These are phyloP conservation scores for Suillus americanus DNA, from an alignment of 768 basidiomycete species.

Conservation along the genomic window DNA sequence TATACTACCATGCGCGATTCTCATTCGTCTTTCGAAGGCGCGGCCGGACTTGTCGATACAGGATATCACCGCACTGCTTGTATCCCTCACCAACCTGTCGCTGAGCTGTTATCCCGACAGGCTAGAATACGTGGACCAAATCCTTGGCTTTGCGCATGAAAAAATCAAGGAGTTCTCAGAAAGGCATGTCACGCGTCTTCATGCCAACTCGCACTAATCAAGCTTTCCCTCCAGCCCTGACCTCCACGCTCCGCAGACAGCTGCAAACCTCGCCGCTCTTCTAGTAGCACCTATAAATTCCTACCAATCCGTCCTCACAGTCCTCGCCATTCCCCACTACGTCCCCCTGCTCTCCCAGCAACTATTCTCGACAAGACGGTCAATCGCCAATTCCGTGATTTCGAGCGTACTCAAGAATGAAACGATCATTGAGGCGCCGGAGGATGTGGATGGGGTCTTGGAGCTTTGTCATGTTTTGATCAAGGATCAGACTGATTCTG, in stretches of 20 bases:
- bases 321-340: slow-evolving; percentile 93
- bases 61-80: slow-evolving; percentile 93
- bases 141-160: slow-evolving; percentile 82
- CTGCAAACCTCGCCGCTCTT: slow-evolving; percentile 84
- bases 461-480: slow-evolving; percentile 92
- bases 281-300: slow-evolving; percentile 94
- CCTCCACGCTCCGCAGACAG: slow-evolving; percentile 84
- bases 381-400: slow-evolving; percentile 93
- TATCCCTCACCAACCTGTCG: slow-evolving; percentile 93
- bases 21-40: slow-evolving; percentile 52
- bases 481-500: slow-evolving; percentile 73
- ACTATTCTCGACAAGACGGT: slow-evolving; percentile 85
- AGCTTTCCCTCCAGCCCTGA: slow-evolving; percentile 68
- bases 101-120: slow-evolving; percentile 97
- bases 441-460: slow-evolving; percentile 92
- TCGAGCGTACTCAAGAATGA: slow-evolving; percentile 96
- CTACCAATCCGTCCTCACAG: slow-evolving; percentile 92
- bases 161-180: slow-evolving; percentile 85
- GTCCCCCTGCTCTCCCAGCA: slow-evolving; percentile 80
- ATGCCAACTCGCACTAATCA: slow-evolving; percentile 1
- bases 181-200: slow-evolving; percentile 47
- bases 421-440: slow-evolving; percentile 89
- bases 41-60: slow-evolving; percentile 97
- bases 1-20: neutral
- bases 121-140: slow-evolving; percentile 96